Base-by-base conservation (phyloP, 106 monocot genomes). In the Xerophyta viscosa region DNA sequence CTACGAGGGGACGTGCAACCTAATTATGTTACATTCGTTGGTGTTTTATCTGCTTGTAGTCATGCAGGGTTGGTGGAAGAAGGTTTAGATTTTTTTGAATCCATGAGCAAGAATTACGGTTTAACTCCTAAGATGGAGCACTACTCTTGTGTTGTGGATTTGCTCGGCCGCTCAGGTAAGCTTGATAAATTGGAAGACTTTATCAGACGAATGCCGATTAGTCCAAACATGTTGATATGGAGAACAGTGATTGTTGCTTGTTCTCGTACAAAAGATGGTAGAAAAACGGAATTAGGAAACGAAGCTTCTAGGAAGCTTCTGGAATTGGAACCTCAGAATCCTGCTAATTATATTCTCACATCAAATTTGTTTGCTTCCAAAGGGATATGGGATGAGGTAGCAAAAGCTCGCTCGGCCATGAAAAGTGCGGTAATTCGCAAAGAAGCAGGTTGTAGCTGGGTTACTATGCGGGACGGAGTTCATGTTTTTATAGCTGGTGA, bases 361-460 rank as follows among this genome's bases (percentile, higher is more conserved):
- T 83, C 92, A 22, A 71, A 80, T 57, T 43, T 80, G 17, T 71
- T 74, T 63, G 87, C 92, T 12, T 74, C 79, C 3, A 69, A 49
- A 58, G 83, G 68, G 58, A 80, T 50, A 29, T 93, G 92, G 92
- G 83, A 79, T 44, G 71, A 77, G 30, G 74, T 77, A 24, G 80
- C 71, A 24, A 65, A 46, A 43, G 45, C 75, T 15, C 70, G 87
- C 23, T 21, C 46, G 31, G 52, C 54, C 2, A 77, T 93, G 87
- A 71, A 69, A 18, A 58, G 39, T 20, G 29, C 54, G 17, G 23
- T 45, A 24, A 27, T 57, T n/a, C 77, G 59, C 31, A 93, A 93
- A 43, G 86, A 87, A 66, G 74, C 80, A 24, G 92, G 92, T 54
- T 66, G 78, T 42, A 93, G 92, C 48, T 93, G 92, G 92, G 87